A percentile compares a stretch with the other conserved stretches of the same genome.
Conservation (phyloP, 148 eudicot genomes). For the Pharnaceum exiguum region DNA sequence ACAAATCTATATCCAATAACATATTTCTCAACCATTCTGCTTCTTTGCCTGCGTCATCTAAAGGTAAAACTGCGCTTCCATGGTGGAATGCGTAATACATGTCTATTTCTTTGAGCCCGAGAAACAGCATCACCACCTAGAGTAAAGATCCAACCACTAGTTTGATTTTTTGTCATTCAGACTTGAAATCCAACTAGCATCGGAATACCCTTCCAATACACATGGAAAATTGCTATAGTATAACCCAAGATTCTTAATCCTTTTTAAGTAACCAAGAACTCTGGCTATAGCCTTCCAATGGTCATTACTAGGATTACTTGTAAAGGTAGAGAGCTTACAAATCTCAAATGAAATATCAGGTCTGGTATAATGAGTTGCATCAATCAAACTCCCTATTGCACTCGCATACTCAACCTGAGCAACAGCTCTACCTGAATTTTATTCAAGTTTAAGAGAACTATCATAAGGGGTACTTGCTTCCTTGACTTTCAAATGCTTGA, state of each 20-base stretch:
- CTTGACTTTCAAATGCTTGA: neutral
- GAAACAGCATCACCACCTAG: slow-evolving; percentile 12
- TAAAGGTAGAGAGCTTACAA: slow-evolving; percentile 1
- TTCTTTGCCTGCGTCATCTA: slow-evolving; percentile 13
- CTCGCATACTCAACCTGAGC: slow-evolving; percentile 12
- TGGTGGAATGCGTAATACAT: slow-evolving; percentile 9
- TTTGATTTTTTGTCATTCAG: neutral
- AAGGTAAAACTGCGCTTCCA: slow-evolving; percentile 10
- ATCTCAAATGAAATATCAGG: slow-evolving; percentile 13
- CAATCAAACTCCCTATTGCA: slow-evolving; percentile 14
- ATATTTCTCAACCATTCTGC: slow-evolving; percentile 7
- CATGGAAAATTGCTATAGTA: neutral
- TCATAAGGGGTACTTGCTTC: neutral
- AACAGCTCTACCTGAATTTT: neutral
- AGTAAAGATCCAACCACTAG: neutral
- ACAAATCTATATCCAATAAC: slow-evolving; percentile 14
- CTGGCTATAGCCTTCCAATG: neutral
- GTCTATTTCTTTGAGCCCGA: slow-evolving; percentile 22
- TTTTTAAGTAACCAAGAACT: slow-evolving; percentile 6
- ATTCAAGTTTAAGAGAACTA: neutral
- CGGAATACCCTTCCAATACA: slow-evolving; percentile 2
- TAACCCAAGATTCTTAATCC: neutral
- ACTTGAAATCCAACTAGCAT: slow-evolving; percentile 9
- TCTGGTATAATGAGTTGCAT: slow-evolving; percentile 8
- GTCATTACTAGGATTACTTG: neutral